Evolutionary conservation across 108 stramenopile genomes (phyloP).

Genomic region (Conticribra weissflogii): DNA sequence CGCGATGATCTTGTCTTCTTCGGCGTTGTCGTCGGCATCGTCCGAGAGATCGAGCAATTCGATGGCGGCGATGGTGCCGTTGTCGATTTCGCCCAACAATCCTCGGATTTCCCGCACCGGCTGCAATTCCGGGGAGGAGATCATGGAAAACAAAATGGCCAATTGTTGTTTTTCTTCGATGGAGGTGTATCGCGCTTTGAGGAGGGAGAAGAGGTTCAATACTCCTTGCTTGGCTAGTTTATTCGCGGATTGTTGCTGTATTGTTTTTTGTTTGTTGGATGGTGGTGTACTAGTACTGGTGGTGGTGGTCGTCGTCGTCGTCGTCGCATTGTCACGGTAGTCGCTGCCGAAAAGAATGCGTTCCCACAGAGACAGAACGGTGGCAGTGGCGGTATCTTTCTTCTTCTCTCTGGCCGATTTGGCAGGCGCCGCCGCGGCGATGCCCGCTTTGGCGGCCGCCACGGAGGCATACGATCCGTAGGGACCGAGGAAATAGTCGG

Average conservation of each 20-base stretch:
- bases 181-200: constrained; percentile 84
- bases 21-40: constrained; percentile 38
- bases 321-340: constrained; percentile 8
- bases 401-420: constrained; percentile 37
- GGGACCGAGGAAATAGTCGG: constrained; percentile 87
- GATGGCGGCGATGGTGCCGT: constrained; percentile 71
- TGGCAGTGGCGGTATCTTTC: too few species aligned
- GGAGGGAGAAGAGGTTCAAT: constrained; percentile 76
- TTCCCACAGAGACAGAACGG: too few species aligned
- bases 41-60: constrained; percentile 42
- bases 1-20: too few species aligned
- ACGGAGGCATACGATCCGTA: constrained; percentile 83
- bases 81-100: constrained; percentile 83
- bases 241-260: constrained; percentile 23
- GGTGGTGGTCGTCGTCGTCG: neutral
- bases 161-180: constrained; percentile 78
- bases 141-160: constrained; percentile 88
- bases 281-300: neutral
- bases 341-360: constrained; percentile 12
- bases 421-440: constrained; percentile 59
- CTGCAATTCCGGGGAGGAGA: constrained; percentile 72
- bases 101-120: constrained; percentile 76
- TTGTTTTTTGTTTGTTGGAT: constrained; percentile 21
- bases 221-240: constrained; percentile 70
- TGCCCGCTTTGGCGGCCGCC: constrained; percentile 70